A percentile compares a stretch with the other conserved stretches of the same genome.
phyloP scores from a whole-genome alignment of 1,284 basidiomycete species.

The Trichosporon asahii region DNA sequence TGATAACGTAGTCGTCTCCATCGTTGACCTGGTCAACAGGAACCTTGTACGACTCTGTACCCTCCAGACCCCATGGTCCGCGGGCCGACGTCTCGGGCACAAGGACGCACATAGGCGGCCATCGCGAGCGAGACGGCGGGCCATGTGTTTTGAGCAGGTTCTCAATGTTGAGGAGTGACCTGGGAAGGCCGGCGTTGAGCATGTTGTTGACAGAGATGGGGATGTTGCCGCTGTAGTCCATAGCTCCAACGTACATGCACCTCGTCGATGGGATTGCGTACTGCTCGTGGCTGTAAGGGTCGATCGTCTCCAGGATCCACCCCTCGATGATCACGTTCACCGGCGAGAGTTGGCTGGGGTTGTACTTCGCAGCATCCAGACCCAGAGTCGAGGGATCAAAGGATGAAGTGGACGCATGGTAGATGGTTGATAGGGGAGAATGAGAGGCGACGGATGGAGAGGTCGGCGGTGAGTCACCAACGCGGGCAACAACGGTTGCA shows the following conservation, averaged over 20 bases:
- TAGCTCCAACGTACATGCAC: slow-evolving; percentile 79
- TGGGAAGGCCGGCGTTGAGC: slow-evolving; percentile 72
- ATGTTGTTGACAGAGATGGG: slow-evolving; percentile 83
- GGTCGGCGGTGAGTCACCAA: slow-evolving; percentile 53
- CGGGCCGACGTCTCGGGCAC: slow-evolving; percentile 33
- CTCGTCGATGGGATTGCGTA: slow-evolving; percentile 92
- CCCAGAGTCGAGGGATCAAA: slow-evolving; percentile 64
- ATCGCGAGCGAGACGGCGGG: slow-evolving; percentile 63
- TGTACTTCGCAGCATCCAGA: slow-evolving; percentile 64
- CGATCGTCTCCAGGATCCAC: slow-evolving; percentile 95
- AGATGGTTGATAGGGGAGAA: slow-evolving; percentile 58
- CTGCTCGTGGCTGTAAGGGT: slow-evolving; percentile 92
- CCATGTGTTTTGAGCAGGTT: slow-evolving; percentile 60
- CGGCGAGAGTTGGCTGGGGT: slow-evolving; percentile 68
- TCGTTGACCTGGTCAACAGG: slow-evolving; percentile 41
- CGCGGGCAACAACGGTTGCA: slow-evolving; percentile 69
- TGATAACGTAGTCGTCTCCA: slow-evolving; percentile 33
- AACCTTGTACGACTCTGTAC: slow-evolving; percentile 31
- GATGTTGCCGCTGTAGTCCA: slow-evolving; percentile 85
- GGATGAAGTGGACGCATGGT: slow-evolving; percentile 68
- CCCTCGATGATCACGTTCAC: slow-evolving; percentile 86
- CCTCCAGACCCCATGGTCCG: slow-evolving; percentile 41
- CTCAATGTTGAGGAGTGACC: slow-evolving; percentile 68
- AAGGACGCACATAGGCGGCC: slow-evolving; percentile 56
- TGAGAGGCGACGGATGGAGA: slow-evolving; percentile 51